Base-by-base conservation (phyloP, 2,329 filamentous ascomycete species). In the Lecanicillium sp. region DNA sequence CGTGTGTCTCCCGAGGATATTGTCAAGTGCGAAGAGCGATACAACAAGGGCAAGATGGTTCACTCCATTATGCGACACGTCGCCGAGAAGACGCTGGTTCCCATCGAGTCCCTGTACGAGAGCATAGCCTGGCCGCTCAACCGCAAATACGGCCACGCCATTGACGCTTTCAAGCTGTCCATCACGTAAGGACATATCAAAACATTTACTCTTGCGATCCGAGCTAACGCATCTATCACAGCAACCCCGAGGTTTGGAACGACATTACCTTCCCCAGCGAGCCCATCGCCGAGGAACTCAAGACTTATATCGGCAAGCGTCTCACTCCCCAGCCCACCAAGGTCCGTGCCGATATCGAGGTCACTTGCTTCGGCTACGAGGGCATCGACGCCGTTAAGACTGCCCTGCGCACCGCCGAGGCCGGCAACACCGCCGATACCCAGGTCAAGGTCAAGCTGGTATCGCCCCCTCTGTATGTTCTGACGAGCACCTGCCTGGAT, bases 21-120 rank as follows among this genome's bases (percentile, higher is more conserved):
- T 48, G 75, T 95, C 53, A 96, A 96, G 71, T 98, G 94, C 62
- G 92, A 98, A 63, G 92, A 98, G 72, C 81, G 92, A 53, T 98
- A 96, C 77, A 98, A 98, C 79, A 98, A 98, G 81, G 87, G 87
- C 72, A 98, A 98, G 74, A 94, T 95, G 74, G 92, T 97, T 29
- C 92, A 98, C 68, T 94, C 87, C 39, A 96, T 98, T 66, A 90
- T 98, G 86, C 84, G 90, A 62, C 92, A 98, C 64, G 92, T 98
- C 46, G 90, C 92, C 50, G 89, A 98, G 71, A 96, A 96, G 77
- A 94, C 88, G 31, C 81, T 85, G 59, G 85, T 81, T 20, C 89
- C 90, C n/a, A 94, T 98, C 57, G 87, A 97, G 72, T 77, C 81
- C 37, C 77, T 98, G 42, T 98, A 98, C 68, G 83, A 95, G 73